phyloP scores from a whole-genome alignment of 2,329 filamentous ascomycete genomes.

The Colletotrichum liriopes region DNA sequence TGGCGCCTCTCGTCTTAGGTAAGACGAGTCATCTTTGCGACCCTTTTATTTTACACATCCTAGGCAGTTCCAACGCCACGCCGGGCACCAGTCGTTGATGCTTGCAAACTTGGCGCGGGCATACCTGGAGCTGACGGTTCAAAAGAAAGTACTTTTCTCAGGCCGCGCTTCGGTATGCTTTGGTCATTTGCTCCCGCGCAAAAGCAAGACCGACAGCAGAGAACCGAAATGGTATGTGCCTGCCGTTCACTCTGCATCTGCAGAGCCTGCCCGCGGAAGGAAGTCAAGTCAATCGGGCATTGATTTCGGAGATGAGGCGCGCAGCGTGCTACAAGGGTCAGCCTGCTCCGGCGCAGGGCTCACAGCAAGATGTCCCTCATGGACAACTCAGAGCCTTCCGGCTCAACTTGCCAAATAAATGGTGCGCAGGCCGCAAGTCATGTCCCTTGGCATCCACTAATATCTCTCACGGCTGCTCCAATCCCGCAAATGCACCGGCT shows the following conservation, averaged over 20 bases:
- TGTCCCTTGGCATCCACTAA: slow-evolving; percentile 5
- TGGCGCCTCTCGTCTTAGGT: slow-evolving; percentile 4
- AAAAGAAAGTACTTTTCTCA: slow-evolving; percentile 2
- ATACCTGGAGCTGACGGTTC: not conserved
- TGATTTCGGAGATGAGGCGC: slow-evolving; percentile 57
- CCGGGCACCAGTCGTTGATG: not conserved
- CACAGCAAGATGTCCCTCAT: slow-evolving; percentile 15
- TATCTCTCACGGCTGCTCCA: not conserved
- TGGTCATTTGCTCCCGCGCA: not conserved
- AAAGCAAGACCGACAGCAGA: not conserved
- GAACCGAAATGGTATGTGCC: not conserved
- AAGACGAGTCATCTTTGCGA: slow-evolving; percentile 6
- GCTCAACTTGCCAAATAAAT: slow-evolving; percentile 13
- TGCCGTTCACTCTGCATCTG: not conserved
- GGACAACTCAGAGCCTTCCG: not conserved
- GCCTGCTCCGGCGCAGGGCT: slow-evolving; percentile 32
- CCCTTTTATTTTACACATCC: not conserved
- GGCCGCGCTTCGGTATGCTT: slow-evolving; percentile 10
- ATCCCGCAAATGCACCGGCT: slow-evolving; percentile 12
- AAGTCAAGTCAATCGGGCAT: slow-evolving; percentile 47
- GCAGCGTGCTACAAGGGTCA: slow-evolving; percentile 44
- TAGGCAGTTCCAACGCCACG: not conserved
- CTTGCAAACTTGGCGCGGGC: not conserved
- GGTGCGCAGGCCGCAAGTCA: slow-evolving; percentile 1
- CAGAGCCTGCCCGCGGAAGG: not conserved